Percentiles rank a stretch among this genome's conserved stretches.
Conservation (phyloP, 1,284 basidiomycete genomes). For the Tylopilus orsonianus region DNA sequence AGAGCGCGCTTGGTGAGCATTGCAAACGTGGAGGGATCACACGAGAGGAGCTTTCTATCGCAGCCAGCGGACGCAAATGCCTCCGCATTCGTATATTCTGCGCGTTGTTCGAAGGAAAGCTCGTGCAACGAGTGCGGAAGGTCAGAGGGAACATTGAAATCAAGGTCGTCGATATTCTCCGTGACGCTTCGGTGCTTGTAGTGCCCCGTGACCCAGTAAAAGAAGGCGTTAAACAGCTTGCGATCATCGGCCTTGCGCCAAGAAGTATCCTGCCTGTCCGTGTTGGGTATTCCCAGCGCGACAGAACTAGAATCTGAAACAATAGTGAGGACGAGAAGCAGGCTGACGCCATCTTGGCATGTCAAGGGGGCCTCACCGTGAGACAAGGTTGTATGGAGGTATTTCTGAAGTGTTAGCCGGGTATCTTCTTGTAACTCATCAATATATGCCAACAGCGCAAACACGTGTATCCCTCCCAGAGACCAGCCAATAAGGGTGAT, state of each 20-base stretch:
- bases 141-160: constrained; percentile 13
- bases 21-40: constrained; percentile 8
- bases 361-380: constrained; percentile 20
- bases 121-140: constrained; percentile 15
- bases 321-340: neutral
- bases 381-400: constrained; percentile 26
- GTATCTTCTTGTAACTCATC: constrained; percentile 14
- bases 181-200: constrained; percentile 19
- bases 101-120: constrained; percentile 19
- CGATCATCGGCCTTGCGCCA: constrained; percentile 9
- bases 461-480: constrained; percentile 14
- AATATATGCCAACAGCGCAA: constrained; percentile 21
- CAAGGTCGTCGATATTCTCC: constrained; percentile 22
- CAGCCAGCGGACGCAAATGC: constrained; percentile 7
- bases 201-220: constrained; percentile 15
- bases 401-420: constrained; percentile 16
- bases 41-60: constrained; percentile 16
- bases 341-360: neutral
- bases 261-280: neutral
- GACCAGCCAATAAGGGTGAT: constrained; percentile 30
- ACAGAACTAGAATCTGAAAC: constrained; percentile 9
- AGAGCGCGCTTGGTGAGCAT: constrained; percentile 20
- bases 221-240: constrained; percentile 20
- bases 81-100: constrained; percentile 13
- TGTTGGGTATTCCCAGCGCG: constrained; percentile 6